Conservation (phyloP, 345 rosid genomes). For the Arabis alpina region DNA sequence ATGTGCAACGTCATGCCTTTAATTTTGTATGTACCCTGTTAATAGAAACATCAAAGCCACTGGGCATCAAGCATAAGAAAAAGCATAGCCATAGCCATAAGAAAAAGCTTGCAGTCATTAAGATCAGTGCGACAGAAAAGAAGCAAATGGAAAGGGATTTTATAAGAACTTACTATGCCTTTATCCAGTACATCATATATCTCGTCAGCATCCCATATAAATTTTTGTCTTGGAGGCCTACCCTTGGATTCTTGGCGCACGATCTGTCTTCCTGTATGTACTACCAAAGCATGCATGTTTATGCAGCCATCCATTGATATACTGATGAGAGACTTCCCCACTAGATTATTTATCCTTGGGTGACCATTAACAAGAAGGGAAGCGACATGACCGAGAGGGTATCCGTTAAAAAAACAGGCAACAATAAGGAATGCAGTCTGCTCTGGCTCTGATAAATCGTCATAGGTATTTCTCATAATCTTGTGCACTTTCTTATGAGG, state of each 20-base stretch:
- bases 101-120: too few species aligned
- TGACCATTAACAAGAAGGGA: background rate
- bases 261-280: slow-evolving; percentile 17
- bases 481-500: slow-evolving; percentile 1
- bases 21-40: slow-evolving; percentile 19
- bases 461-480: slow-evolving; percentile 4
- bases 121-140: too few species aligned
- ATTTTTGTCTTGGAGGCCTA: background rate
- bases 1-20: slow-evolving; percentile 18
- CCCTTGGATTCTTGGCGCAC: slow-evolving; percentile 13
- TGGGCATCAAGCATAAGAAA: too few species aligned
- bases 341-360: slow-evolving; percentile 2
- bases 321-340: slow-evolving; percentile 20
- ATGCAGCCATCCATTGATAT: background rate
- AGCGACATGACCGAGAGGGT: background rate
- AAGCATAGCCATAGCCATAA: too few species aligned
- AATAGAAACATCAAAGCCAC: too few species aligned
- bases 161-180: too few species aligned
- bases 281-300: slow-evolving; percentile 26
- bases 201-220: slow-evolving; percentile 16
- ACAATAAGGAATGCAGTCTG: slow-evolving; percentile 19
- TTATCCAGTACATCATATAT: slow-evolving; percentile 6
- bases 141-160: too few species aligned
- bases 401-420: slow-evolving; percentile 35
- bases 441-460: background rate